Conservation (phyloP, 2,329 filamentous ascomycete genomes). For the Cercospora sp. region DNA sequence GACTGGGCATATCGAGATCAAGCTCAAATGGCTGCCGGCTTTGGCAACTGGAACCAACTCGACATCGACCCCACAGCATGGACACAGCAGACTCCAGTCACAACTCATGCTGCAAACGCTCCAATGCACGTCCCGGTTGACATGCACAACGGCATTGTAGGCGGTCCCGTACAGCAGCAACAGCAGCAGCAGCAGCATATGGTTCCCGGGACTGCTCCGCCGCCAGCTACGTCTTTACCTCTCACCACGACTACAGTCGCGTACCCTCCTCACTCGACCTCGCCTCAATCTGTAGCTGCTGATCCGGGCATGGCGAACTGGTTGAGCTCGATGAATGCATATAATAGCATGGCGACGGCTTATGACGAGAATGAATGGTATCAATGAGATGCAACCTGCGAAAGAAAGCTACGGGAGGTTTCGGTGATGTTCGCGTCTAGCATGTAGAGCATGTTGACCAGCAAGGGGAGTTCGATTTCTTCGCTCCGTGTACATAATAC, state of each 20-base stretch:
- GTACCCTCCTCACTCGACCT: not conserved
- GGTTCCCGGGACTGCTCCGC: not conserved
- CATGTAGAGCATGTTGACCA: not conserved
- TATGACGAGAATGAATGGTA: slow-evolving; percentile 48
- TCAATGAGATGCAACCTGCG: slow-evolving; percentile 31
- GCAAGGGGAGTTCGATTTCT: not conserved
- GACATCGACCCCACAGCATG: slow-evolving; percentile 27
- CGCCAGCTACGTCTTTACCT: not conserved
- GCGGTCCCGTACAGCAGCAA: slow-evolving; percentile 7
- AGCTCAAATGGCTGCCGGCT: slow-evolving; percentile 59
- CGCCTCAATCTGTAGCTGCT: slow-evolving; percentile 5
- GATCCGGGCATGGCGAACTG: slow-evolving; percentile 27
- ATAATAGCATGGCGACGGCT: slow-evolving; percentile 33
- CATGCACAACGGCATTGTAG: not conserved
- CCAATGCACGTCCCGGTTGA: slow-evolving; percentile 2
- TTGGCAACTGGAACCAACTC: slow-evolving; percentile 59
- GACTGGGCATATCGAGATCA: slow-evolving; percentile 64
- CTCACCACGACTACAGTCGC: not conserved
- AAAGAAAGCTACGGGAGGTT: not conserved
- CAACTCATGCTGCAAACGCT: not conserved
- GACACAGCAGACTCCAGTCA: slow-evolving; percentile 6
- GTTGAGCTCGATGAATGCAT: slow-evolving; percentile 33
- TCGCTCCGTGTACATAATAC: not conserved
- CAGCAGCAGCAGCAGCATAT: not conserved
- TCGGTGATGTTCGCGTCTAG: not conserved